Base-by-base conservation (phyloP, 192 early-diverging fungal species). In the Podila verticillata region DNA sequence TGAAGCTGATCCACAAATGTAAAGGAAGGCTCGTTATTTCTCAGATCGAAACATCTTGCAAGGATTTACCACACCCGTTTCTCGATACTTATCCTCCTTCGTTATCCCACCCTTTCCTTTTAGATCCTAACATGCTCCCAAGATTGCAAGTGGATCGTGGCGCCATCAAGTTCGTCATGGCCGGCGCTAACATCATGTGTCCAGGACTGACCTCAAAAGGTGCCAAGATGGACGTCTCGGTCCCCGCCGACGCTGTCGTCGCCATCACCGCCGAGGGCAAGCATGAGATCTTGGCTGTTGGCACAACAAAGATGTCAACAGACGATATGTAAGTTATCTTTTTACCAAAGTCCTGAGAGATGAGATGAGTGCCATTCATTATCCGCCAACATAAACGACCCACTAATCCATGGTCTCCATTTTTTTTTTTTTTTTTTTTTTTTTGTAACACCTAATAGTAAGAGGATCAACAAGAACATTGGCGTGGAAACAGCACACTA, bases 151-250 rank as follows among this genome's bases (percentile, higher is more conserved):
- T 98, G 29, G 98, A 99, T 79, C 89, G 92, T 17, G 98, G 98
- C 7, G 98, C 98, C 44, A 98, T 99, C 83, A 99, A 99, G 85
- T 98, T 96, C 84, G 94, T 99, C 7, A 90, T 99, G 24, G 92
- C 92, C 13, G 97, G 97, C 2, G 97, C 97, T 58, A 95, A 97
- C 82, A 97, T 99, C 72, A 99, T 99, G 98, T 98, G 96, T 69
- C 98, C 97, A 5, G 98, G 98, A 32, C 82, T 99, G 80, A 99
- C 98, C 19, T 97, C 95, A 36, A 91, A 92, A 32, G 97, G 97
- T 8, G 98, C 94, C 12, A 83, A 87, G 51, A 88, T 99, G 87
- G 90, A 92, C 26, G 89, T 90, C 24, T 89, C 91, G 31, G 82
- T 98, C 29, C 89, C 91, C 1, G 89, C 82, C 24, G 93, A 89